These are phyloP conservation scores for Sicyos edulis DNA, from an alignment of 306 rosid species.

Conservation along the genomic window DNA sequence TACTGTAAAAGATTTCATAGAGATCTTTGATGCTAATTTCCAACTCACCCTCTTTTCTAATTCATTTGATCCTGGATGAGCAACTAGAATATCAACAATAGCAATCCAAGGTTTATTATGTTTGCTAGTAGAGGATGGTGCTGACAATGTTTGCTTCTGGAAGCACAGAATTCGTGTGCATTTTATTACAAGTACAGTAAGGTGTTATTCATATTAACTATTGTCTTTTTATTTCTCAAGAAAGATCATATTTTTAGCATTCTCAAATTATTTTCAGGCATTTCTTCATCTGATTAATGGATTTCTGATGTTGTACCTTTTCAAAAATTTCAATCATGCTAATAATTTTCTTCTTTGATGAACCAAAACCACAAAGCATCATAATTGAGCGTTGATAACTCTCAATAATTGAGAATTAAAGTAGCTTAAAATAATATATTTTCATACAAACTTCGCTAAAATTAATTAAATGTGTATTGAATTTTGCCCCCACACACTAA, in stretches of 20 bases:
- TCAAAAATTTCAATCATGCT: not conserved
- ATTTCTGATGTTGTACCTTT: not conserved
- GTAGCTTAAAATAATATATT: too few species aligned
- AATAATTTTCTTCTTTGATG: conserved; percentile 11
- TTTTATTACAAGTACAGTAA: conserved; percentile 62
- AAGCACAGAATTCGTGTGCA: conserved; percentile 81
- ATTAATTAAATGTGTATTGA: too few species aligned
- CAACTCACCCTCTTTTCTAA: conserved; percentile 83
- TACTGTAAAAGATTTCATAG: conserved; percentile 77
- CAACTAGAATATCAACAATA: conserved; percentile 64
- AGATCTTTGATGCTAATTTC: conserved; percentile 91
- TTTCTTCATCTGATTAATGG: not conserved
- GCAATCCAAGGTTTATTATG: conserved; percentile 74
- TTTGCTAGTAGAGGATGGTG: conserved; percentile 84
- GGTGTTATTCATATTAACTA: not conserved
- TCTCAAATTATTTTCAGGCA: not conserved
- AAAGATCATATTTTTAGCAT: not conserved
- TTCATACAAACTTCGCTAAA: too few species aligned
- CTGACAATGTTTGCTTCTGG: too few species aligned
- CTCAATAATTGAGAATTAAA: too few species aligned
- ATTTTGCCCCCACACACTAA: too few species aligned
- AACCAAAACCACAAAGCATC: not conserved
- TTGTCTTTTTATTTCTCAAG: not conserved
- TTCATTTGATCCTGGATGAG: conserved; percentile 82
- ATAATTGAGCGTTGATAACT: conserved; percentile 7